Conservation (phyloP, 2,329 filamentous ascomycete genomes). For the Magnaporthales sp. region DNA sequence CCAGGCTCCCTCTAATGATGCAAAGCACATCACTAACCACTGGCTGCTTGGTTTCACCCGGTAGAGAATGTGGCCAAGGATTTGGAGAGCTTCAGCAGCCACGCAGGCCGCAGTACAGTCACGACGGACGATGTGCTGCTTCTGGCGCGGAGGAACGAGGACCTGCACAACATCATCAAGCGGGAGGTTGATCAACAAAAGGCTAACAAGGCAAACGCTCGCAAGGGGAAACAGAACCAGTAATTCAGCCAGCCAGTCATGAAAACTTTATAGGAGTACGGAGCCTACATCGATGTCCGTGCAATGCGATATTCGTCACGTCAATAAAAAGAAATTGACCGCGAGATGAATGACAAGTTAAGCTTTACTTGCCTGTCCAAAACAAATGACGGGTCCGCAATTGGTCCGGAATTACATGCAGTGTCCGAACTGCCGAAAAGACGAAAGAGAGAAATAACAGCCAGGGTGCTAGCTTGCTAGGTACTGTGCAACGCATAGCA, state of each 20-base stretch:
- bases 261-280: too few relatives aligned
- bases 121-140: constrained; percentile 83
- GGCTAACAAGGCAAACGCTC: constrained; percentile 24
- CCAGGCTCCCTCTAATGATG: neutral
- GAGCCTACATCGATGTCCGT: too few relatives aligned
- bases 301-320: neutral
- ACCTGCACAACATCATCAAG: constrained; percentile 67
- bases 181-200: constrained; percentile 56
- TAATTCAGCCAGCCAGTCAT: neutral
- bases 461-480: too few relatives aligned
- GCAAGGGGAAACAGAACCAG: constrained; percentile 22
- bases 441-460: neutral
- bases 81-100: constrained; percentile 52
- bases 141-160: constrained; percentile 78
- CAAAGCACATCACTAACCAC: neutral
- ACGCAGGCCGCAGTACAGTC: constrained; percentile 73
- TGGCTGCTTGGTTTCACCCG: too few relatives aligned
- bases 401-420: neutral
- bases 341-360: neutral
- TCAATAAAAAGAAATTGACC: neutral
- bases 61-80: constrained; percentile 48
- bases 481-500: too few relatives aligned
- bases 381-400: too few relatives aligned
- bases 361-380: neutral
- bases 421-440: neutral